A percentile compares a stretch with the other conserved stretches of the same genome.
phyloP scores from a whole-genome alignment of 805 yeast species.

The Ogataea chonburiensis region DNA sequence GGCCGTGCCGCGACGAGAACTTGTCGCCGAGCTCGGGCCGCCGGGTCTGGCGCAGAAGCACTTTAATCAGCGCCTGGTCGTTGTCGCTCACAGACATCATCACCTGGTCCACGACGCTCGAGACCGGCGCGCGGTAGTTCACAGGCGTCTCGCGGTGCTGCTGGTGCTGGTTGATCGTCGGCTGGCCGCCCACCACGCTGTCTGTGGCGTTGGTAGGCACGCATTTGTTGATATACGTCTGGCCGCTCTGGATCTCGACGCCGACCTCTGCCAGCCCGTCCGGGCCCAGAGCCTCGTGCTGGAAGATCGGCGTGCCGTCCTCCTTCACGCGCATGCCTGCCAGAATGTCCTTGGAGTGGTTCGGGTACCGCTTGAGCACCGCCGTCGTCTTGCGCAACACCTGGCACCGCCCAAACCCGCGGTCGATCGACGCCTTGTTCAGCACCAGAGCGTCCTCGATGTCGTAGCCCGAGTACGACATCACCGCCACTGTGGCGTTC shows the following conservation, averaged over 20 bases:
- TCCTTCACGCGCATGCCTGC: conserved; percentile 90
- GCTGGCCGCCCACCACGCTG: conserved; percentile 46
- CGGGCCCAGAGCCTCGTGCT: conserved; percentile 83
- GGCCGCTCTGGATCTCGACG: conserved; percentile 84
- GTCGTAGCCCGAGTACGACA: conserved; percentile 99
- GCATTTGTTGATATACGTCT: conserved; percentile 88
- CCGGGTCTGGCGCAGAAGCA: conserved; percentile 88
- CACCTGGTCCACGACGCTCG: conserved; percentile 93
- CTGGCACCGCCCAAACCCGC: conserved; percentile 98
- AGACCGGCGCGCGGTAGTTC: conserved; percentile 90
- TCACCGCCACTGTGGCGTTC: conserved; percentile 97
- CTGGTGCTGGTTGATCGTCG: conserved; percentile 34
- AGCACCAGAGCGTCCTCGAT: conserved; percentile 97
- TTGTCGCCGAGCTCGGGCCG: conserved; percentile 98
- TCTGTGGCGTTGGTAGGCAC: conserved; percentile 87
- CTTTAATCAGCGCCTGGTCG: conserved; percentile 92
- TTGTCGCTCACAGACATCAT: conserved; percentile 96
- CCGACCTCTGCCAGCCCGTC: conserved; percentile 99
- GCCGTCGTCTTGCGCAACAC: conserved; percentile 90
- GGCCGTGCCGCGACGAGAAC: conserved; percentile 97
- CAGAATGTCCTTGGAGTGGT: conserved; percentile 87
- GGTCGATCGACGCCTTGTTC: conserved; percentile 88
- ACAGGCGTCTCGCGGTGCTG: conserved; percentile 88
- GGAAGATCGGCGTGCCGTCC: conserved; percentile 76
- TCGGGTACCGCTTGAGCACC: conserved; percentile 85